These are phyloP conservation scores for Podaxis sp. DNA, from an alignment of 768 basidiomycete genomes.

Conservation along the genomic window DNA sequence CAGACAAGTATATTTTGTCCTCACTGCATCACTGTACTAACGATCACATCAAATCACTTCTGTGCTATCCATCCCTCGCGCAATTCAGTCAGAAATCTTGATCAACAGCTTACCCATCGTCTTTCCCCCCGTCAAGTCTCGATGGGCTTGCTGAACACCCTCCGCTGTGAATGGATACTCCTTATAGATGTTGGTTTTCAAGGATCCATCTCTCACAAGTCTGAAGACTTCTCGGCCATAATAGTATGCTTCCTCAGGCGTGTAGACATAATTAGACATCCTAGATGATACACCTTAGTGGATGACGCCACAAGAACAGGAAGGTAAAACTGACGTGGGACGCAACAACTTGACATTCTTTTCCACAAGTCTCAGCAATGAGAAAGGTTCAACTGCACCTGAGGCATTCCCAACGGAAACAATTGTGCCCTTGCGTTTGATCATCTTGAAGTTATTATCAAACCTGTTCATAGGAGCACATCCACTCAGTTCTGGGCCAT, in stretches of 20 bases:
- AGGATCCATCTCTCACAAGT: conserved; percentile 52
- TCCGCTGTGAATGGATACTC: conserved; percentile 86
- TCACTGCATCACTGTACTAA: not conserved
- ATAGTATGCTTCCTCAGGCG: conserved; percentile 66
- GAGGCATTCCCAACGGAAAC: conserved; percentile 93
- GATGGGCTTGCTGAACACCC: conserved; percentile 74
- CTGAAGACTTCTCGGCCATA: conserved; percentile 70
- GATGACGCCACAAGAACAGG: not conserved
- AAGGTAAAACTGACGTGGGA: conserved; percentile 56
- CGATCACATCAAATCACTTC: not conserved
- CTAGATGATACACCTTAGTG: conserved; percentile 35
- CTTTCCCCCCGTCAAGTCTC: conserved; percentile 72
- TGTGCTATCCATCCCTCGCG: not conserved
- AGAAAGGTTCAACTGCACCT: conserved; percentile 75
- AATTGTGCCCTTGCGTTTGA: conserved; percentile 85
- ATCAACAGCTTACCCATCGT: conserved; percentile 87
- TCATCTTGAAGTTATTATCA: conserved; percentile 77
- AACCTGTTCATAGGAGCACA: conserved; percentile 44
- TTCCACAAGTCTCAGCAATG: conserved; percentile 66
- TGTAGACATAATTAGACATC: conserved; percentile 68
- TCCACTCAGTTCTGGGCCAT: not conserved
- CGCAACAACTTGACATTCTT: conserved; percentile 83
- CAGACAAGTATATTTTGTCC: not conserved
- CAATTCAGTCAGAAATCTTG: conserved; percentile 45
- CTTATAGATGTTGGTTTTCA: conserved; percentile 69